These are phyloP conservation scores for Macaranga tanarius DNA, from an alignment of 441 rosid genomes.

Conservation along the genomic window DNA sequence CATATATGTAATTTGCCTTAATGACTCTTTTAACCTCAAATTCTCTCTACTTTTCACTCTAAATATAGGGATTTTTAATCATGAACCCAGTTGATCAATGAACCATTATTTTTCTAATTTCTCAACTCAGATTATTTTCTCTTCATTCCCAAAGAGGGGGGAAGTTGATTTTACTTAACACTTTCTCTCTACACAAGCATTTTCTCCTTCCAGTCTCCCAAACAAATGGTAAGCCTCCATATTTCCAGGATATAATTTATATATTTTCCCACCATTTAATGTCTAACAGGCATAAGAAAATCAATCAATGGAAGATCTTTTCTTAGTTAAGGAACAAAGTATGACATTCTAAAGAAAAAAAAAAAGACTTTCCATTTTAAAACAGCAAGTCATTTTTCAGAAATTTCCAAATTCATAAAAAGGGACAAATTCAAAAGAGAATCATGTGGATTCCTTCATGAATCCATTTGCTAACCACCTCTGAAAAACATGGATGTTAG, in stretches of 20 bases:
- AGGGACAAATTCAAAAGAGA: not conserved
- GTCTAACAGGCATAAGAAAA: not conserved
- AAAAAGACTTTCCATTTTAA: not conserved
- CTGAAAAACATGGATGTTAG: too few relatives aligned
- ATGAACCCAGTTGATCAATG: not conserved
- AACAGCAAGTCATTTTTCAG: not conserved
- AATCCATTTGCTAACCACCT: not conserved
- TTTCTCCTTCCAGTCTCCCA: not conserved
- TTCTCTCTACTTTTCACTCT: not conserved
- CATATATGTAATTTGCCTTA: not conserved
- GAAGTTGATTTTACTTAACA: not conserved
- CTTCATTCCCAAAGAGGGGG: not conserved
- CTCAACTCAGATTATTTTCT: not conserved
- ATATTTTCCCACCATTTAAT: not conserved
- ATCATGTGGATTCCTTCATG: not conserved
- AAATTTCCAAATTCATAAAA: not conserved
- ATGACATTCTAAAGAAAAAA: not conserved
- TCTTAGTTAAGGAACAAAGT: not conserved
- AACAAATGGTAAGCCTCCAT: not conserved
- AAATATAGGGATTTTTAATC: not conserved
- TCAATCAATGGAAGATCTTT: too few relatives aligned
- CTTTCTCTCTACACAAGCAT: not conserved
- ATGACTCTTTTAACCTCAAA: not conserved
- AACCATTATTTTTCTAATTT: not conserved
- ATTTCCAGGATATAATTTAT: not conserved